Percentiles rank a stretch among this genome's conserved stretches.
phyloP scores from a whole-genome alignment of 345 rosid genomes.

The Gossypium stocksii region DNA sequence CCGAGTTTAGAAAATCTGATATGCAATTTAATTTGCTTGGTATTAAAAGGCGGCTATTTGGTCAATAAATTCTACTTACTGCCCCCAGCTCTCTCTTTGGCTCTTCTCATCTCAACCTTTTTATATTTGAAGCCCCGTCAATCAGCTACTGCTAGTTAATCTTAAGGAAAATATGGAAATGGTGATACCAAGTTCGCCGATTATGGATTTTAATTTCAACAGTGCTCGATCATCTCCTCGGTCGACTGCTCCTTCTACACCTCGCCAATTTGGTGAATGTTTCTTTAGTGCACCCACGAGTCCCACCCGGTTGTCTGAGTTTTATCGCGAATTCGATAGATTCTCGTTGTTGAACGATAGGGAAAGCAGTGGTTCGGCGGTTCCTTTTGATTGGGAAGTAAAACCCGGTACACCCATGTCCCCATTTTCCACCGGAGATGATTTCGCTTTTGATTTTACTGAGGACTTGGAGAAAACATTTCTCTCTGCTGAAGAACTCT shows the following conservation, averaged over 20 bases:
- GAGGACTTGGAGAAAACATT: constrained; percentile 31
- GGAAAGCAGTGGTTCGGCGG: constrained; percentile 14
- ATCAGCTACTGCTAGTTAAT: constrained; percentile 3
- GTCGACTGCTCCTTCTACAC: constrained; percentile 67
- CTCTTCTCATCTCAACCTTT: neutral
- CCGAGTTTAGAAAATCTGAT: neutral
- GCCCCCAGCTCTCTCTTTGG: neutral
- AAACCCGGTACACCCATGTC: constrained; percentile 58
- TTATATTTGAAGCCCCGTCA: neutral
- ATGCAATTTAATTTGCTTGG: neutral
- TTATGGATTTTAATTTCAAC: constrained; percentile 54
- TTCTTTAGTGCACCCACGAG: constrained; percentile 77
- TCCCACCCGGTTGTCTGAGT: constrained; percentile 55
- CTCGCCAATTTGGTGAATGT: constrained; percentile 46
- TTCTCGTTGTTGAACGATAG: constrained; percentile 12
- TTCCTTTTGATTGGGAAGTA: constrained; percentile 66
- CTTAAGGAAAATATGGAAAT: constrained; percentile 37
- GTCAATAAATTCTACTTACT: constrained; percentile 42
- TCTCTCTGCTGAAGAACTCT: constrained; percentile 63
- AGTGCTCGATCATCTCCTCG: constrained; percentile 32
- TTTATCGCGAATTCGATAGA: constrained; percentile 44
- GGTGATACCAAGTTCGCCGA: constrained; percentile 29
- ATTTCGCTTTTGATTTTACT: constrained; percentile 51
- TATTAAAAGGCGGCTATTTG: constrained; percentile 32
- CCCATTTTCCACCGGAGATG: constrained; percentile 24